These are phyloP conservation scores for Bertia moriformis DNA, from an alignment of 2,329 filamentous ascomycete species.

Conservation along the genomic window DNA sequence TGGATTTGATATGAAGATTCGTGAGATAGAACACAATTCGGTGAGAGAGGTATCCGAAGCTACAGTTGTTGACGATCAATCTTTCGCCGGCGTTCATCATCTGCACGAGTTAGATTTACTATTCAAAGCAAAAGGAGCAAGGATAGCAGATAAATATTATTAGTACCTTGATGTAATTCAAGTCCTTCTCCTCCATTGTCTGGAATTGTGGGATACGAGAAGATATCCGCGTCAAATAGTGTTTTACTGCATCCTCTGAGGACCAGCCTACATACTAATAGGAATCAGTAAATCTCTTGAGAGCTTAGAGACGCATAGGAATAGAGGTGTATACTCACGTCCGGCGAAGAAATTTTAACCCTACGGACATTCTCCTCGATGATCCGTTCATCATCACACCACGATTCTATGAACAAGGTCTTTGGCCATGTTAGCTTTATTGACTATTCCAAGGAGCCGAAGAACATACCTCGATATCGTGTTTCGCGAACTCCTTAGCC, in stretches of 20 bases:
- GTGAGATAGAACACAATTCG: constrained; percentile 96
- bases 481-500: constrained; percentile 60
- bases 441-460: not conserved
- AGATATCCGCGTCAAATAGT: constrained; percentile 57
- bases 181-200: constrained; percentile 57
- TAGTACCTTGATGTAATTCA: constrained; percentile 50
- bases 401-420: constrained; percentile 63
- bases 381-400: constrained; percentile 57
- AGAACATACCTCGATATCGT: constrained; percentile 46
- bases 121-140: too few species aligned
- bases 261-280: constrained; percentile 49
- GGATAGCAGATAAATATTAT: not conserved
- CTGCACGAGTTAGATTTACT: constrained; percentile 17
- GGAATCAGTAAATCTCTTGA: not conserved
- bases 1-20: constrained; percentile 61
- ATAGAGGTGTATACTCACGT: constrained; percentile 24
- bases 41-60: constrained; percentile 90
- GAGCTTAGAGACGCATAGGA: not conserved
- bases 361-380: constrained; percentile 64
- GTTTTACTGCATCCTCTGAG: constrained; percentile 55
- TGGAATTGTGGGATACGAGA: constrained; percentile 61
- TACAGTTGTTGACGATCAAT: constrained; percentile 91
- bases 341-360: constrained; percentile 64
- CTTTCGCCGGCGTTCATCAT: constrained; percentile 73
- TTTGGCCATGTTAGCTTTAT: constrained; percentile 14